Base-by-base conservation (phyloP, 164 flowering plant genomes). In the Berberis vulgaris region DNA sequence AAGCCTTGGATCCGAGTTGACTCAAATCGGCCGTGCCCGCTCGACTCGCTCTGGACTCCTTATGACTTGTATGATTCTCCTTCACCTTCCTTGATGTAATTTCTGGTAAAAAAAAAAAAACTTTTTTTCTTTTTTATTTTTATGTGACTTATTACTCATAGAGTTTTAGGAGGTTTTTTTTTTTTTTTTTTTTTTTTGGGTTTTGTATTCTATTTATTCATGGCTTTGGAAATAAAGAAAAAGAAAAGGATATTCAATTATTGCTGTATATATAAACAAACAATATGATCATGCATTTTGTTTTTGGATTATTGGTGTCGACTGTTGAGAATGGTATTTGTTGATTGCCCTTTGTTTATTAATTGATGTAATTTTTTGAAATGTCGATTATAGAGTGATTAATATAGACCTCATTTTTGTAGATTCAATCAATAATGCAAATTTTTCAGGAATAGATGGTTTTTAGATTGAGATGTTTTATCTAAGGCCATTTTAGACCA, bases 1-100 rank as follows among this genome's bases (percentile, higher is more conserved):
- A 91, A 94, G 83, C 99, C 99, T 0, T 94, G 99, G 99, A 65
- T 84, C 54, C 66, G 99, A 63, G 82, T 94, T 40, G 97, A 87
- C 78, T 65, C 84, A 11, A 78, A 78, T 69, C 75, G 68, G 49
- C 77, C 96, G 7, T 94, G 99, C 65, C 99, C 97, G 1, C 77
- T 91, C 43, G 99, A 94, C 63, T 61, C 84, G 1, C 71, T 89
- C 2, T 94, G 99, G 99, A 86, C 91, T 0, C 95, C 86, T 0
- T 94, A 83, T 69, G 99, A 94, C 61, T 69, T 94, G 78, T 86
- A 83, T 74, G 81, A 81, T 13, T 82, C 74, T 4, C 71, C 71
- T 60, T 83, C 70, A 7, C 63, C 54, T 65, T 10, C 26, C 58
- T 40, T 39, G 73, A 59, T 26, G 26, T 26, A 26, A 26, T 41